Conservation (phyloP, 108 stramenopile genomes). For the Pseudonitzschia delicatissima region DNA sequence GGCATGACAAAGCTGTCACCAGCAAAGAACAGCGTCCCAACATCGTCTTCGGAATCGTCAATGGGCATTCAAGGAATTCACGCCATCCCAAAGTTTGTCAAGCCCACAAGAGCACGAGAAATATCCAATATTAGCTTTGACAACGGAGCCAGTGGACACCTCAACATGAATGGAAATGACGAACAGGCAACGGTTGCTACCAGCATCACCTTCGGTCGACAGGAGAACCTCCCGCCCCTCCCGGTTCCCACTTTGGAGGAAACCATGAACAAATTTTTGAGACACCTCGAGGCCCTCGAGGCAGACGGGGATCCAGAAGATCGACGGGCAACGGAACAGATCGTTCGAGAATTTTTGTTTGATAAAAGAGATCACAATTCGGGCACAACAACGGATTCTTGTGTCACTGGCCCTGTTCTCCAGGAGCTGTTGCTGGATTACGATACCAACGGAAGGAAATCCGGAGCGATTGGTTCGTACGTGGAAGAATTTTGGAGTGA, state of each 20-base stretch:
- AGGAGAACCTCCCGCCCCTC: conserved; percentile 53
- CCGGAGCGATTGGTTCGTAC: conserved; percentile 60
- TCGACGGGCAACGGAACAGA: background rate
- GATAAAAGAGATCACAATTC: background rate
- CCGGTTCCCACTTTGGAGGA: conserved; percentile 81
- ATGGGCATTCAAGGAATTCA: no score
- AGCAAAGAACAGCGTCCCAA: no score
- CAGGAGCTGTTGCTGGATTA: conserved; percentile 74
- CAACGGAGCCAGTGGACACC: no score
- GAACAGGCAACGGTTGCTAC: no score
- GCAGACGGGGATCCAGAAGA: conserved; percentile 33
- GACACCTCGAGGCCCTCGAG: conserved; percentile 48
- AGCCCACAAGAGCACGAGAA: background rate
- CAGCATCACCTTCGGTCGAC: conserved; percentile 49
- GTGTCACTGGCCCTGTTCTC: conserved; percentile 46
- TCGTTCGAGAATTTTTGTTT: conserved; percentile 21
- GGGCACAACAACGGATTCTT: conserved; percentile 6
- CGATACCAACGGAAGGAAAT: conserved; percentile 44
- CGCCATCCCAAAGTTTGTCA: background rate
- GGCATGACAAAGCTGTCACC: no score
- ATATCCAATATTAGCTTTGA: background rate
- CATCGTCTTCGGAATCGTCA: background rate
- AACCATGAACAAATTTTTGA: conserved; percentile 60
- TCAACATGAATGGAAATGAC: no score
- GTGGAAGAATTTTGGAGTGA: conserved; percentile 91